Percentiles rank a stretch among this genome's conserved stretches.
Conservation (phyloP, 2,329 filamentous ascomycete species). For the Bisporella sp. region DNA sequence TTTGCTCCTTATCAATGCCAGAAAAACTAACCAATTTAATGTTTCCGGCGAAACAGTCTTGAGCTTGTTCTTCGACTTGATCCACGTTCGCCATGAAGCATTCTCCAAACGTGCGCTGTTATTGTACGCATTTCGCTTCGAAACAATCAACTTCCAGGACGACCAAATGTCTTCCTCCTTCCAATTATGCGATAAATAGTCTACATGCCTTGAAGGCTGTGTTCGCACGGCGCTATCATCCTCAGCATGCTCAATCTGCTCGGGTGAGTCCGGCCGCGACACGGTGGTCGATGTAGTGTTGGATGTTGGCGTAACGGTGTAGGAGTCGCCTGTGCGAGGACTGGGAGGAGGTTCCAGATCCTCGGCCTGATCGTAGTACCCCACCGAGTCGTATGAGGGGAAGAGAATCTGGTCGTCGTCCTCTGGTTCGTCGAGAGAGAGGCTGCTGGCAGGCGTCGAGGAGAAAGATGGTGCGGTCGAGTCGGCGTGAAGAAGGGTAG, state of each 20-base stretch:
- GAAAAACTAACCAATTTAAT: constrained; percentile 74
- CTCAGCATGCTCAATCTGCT: constrained; percentile 28
- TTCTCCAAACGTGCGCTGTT: constrained; percentile 85
- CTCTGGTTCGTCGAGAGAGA: constrained; percentile 67
- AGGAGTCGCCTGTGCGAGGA: constrained; percentile 43
- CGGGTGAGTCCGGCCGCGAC: constrained; percentile 30
- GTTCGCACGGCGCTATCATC: constrained; percentile 48
- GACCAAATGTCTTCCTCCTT: constrained; percentile 96
- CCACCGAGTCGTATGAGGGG: constrained; percentile 35
- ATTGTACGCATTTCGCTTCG: constrained; percentile 69
- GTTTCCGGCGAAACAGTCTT: constrained; percentile 86
- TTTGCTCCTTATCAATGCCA: neutral
- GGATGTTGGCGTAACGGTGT: constrained; percentile 48
- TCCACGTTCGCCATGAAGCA: constrained; percentile 95
- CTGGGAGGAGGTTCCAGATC: constrained; percentile 44
- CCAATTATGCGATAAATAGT: constrained; percentile 95
- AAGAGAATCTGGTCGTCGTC: constrained; percentile 56
- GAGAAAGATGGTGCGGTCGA: constrained; percentile 48
- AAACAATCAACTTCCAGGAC: constrained; percentile 90
- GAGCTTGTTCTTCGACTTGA: constrained; percentile 81
- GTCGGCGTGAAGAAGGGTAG: constrained; percentile 43
- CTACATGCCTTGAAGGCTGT: constrained; percentile 70
- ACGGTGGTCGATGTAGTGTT: constrained; percentile 50
- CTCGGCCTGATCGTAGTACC: constrained; percentile 30
- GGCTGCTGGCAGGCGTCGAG: constrained; percentile 57